Evolutionary conservation across 2,329 filamentous ascomycete species (phyloP).

Genomic region (Xylariaceae sp.): DNA sequence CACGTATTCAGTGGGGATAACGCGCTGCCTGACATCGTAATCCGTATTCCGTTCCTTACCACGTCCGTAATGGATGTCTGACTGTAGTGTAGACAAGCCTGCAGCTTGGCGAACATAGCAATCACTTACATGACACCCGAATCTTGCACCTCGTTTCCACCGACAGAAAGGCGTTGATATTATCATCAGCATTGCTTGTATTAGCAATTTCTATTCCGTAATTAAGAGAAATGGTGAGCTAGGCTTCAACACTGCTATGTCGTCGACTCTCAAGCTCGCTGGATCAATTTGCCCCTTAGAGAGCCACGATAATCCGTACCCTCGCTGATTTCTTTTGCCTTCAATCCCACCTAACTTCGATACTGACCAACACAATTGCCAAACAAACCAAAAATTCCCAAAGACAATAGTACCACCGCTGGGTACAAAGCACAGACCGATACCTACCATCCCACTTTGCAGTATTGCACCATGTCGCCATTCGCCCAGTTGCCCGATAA

Average conservation of each 20-base stretch:
- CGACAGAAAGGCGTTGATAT: not conserved
- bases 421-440: constrained; percentile 13
- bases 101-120: no score
- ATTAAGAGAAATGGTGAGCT: not conserved
- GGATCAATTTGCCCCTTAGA: not conserved
- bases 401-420: not conserved
- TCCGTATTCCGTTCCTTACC: no score
- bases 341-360: not conserved
- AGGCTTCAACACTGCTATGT: not conserved
- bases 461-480: not conserved
- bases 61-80: no score
- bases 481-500: not conserved
- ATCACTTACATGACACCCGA: no score
- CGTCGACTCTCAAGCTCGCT: not conserved
- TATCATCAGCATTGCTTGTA: not conserved
- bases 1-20: no score
- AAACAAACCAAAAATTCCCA: not conserved
- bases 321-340: not conserved
- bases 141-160: no score
- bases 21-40: no score
- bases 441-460: constrained; percentile 5
- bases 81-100: no score
- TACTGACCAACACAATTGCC: not conserved
- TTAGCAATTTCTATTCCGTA: not conserved
- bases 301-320: not conserved